phyloP scores from a whole-genome alignment of 768 basidiomycete species.

The Leccinum obscurum region DNA sequence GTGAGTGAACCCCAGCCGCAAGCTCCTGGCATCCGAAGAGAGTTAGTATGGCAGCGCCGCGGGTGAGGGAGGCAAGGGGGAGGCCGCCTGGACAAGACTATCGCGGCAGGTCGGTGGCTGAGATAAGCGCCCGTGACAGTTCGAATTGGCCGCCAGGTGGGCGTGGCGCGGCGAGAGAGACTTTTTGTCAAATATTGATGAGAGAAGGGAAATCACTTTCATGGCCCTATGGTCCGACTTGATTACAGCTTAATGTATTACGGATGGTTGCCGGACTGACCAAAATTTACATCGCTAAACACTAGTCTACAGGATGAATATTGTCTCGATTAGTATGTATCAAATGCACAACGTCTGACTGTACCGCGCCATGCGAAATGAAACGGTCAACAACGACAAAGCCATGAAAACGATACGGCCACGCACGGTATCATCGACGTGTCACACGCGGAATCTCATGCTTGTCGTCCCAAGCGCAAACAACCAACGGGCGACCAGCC shows the following conservation, averaged over 20 bases:
- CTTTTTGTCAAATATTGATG: conserved; percentile 27
- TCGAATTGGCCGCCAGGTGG: not conserved
- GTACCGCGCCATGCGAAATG: conserved; percentile 34
- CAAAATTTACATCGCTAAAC: not conserved
- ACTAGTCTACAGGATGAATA: not conserved
- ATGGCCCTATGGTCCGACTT: too few relatives aligned
- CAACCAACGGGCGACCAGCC: conserved; percentile 63
- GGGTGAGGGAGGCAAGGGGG: conserved; percentile 1
- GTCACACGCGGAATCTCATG: conserved; percentile 45
- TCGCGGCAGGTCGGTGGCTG: too few relatives aligned
- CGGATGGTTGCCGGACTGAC: not conserved
- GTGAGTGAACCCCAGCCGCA: too few relatives aligned
- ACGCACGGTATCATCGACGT: conserved; percentile 70
- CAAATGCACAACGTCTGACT: conserved; percentile 27
- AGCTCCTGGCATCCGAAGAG: too few relatives aligned
- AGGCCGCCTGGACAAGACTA: too few relatives aligned
- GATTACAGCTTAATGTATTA: too few relatives aligned
- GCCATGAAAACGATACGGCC: not conserved
- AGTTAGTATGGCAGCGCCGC: too few relatives aligned
- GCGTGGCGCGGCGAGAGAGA: conserved; percentile 27
- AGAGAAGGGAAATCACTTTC: not conserved
- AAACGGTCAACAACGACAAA: conserved; percentile 15
- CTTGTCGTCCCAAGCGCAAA: conserved; percentile 79
- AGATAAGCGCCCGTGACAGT: not conserved
- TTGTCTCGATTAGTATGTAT: not conserved